Evolutionary conservation across 306 rosid genomes (phyloP), one percentile per base, ranked within the genome.

Genomic region (Citrullus mucosospermus): DNA sequence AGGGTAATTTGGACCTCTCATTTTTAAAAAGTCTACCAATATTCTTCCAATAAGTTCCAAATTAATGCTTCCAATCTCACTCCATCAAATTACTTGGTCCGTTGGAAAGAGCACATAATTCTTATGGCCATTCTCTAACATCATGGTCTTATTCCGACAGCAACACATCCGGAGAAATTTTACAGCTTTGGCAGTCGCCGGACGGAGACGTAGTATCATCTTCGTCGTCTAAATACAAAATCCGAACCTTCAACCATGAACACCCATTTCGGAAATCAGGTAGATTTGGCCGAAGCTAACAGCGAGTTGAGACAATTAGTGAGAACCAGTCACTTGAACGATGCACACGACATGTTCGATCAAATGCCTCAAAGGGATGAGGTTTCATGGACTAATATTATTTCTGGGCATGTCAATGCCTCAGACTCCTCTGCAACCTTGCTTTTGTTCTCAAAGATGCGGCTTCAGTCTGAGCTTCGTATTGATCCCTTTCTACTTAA

Each of bases 401-500:
- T 90, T 55, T 76, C 85, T n/a, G 93, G 85, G 67, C 89, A 88
- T 66, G 87, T 86, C 79, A 82, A 81, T 44, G 82, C 80, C 77
- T 81, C 81, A 8, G 79, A 88, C 46, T 80, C 87, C 16, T 34
- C 36, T 77, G 86, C 79, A 84, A 96, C 97, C 11, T 80, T 91
- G 88, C 48, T 51, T 80, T 57, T 90, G 82, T 88, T 90, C 73
- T 85, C 90, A 15, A 38, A 65, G 36, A 83, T 88, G 91, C 80
- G 91, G 85, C 76, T 79, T 62, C 89, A 83, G 39, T 84, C 88
- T 11, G 85, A 66, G 57, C 81, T 85, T 76, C 70, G 78, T 56
- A 83, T 81, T 81, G 92, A 89, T 77, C 91, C 82, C 36, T 91
- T 90, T 46, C 66, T 83, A 55, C 87, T 91, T 80, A 89, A 92